A percentile compares a stretch with the other conserved stretches of the same genome.
Conservation (phyloP, 345 rosid species). For the Sisymbrium altissimum region DNA sequence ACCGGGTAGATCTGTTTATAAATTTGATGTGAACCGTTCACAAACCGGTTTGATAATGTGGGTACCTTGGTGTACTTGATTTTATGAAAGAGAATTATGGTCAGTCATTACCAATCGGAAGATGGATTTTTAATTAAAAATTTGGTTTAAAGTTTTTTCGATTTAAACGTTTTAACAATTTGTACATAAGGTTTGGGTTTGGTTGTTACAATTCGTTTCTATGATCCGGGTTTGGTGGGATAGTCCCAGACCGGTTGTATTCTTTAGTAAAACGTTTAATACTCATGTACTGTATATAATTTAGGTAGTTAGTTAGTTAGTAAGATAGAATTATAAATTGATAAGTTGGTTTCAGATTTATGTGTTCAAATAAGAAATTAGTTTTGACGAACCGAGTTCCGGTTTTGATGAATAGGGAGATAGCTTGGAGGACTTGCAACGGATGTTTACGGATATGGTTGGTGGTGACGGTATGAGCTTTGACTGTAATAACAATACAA, state of each 20-base stretch:
- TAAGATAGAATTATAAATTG: no score
- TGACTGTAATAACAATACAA: slow-evolving; percentile 27
- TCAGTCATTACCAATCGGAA: not conserved
- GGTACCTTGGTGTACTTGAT: not conserved
- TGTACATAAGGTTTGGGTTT: no score
- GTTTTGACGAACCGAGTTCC: not conserved
- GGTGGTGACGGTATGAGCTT: slow-evolving; percentile 46
- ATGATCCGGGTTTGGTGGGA: no score
- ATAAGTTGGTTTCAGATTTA: not conserved
- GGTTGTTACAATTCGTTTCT: no score
- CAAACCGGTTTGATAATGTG: not conserved
- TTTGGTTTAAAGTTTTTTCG: no score
- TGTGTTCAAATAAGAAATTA: not conserved
- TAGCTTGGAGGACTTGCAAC: slow-evolving; percentile 83
- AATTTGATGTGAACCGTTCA: not conserved
- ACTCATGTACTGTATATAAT: no score
- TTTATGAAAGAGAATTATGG: no score
- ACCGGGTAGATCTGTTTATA: not conserved
- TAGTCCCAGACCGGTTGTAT: no score
- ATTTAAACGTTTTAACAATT: no score
- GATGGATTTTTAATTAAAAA: not conserved
- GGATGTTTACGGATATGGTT: slow-evolving; percentile 83
- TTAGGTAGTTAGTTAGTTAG: no score
- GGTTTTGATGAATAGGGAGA: slow-evolving; percentile 45
- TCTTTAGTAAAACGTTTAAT: no score